Conservation (phyloP, 1,284 basidiomycete genomes). For the Tilletiaria anomala region DNA sequence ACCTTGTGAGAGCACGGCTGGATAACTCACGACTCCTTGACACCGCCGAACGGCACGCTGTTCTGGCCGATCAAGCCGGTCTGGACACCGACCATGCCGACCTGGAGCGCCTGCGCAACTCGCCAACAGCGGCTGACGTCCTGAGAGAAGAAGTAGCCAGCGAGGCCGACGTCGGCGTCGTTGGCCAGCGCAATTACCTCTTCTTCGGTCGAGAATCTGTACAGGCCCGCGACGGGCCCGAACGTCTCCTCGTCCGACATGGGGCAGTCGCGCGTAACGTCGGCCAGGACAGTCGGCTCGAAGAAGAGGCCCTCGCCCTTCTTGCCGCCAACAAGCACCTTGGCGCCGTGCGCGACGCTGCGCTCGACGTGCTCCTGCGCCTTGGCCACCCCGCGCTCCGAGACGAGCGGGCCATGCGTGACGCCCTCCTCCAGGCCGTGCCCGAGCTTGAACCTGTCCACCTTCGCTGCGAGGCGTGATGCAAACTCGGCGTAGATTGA, state of each 20-base stretch:
- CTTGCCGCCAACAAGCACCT: constrained; percentile 73
- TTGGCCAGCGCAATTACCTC: constrained; percentile 80
- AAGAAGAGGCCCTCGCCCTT: constrained; percentile 56
- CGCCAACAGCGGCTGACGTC: constrained; percentile 84
- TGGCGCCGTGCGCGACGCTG: constrained; percentile 66
- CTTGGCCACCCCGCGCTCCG: constrained; percentile 70
- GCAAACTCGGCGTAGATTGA: constrained; percentile 65
- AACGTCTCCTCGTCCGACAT: constrained; percentile 37
- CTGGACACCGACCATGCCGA: constrained; percentile 76
- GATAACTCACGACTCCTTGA: constrained; percentile 67
- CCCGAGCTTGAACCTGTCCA: constrained; percentile 79
- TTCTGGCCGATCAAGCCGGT: constrained; percentile 32
- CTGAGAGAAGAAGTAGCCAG: constrained; percentile 45
- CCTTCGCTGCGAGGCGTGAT: constrained; percentile 62
- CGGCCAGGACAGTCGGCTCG: constrained; percentile 71
- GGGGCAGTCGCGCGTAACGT: constrained; percentile 46
- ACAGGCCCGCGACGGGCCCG: constrained; percentile 43
- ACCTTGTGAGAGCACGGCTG: no score
- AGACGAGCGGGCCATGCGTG: constrained; percentile 89
- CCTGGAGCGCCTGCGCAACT: constrained; percentile 91
- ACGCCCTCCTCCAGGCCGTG: constrained; percentile 60
- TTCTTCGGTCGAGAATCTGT: constrained; percentile 79
- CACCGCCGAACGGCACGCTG: constrained; percentile 61
- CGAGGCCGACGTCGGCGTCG: constrained; percentile 67
- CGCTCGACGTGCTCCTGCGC: constrained; percentile 74